Conservation (phyloP, 2,329 filamentous ascomycete genomes). For the Arthrocladium fulminans region DNA sequence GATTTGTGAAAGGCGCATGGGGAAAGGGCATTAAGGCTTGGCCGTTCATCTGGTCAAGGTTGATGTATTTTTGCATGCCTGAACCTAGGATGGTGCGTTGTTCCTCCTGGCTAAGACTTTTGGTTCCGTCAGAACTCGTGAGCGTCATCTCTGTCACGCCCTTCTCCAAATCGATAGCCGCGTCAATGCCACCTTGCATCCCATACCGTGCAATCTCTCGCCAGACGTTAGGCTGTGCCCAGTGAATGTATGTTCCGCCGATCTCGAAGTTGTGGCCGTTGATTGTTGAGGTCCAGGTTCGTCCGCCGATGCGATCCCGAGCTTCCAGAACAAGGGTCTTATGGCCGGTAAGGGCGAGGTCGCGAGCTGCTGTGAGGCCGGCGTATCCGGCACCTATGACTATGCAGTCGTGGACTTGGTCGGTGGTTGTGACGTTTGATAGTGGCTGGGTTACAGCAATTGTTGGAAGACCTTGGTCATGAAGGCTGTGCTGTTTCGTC, state of each 20-base stretch:
- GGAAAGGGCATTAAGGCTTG: conserved; percentile 29
- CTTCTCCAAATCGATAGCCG: not conserved
- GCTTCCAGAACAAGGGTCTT: conserved; percentile 16
- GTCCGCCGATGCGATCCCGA: conserved; percentile 19
- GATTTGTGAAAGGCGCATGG: not conserved
- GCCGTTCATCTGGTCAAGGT: not conserved
- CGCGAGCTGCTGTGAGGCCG: conserved; percentile 30
- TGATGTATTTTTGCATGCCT: not conserved
- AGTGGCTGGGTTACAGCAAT: conserved; percentile 15
- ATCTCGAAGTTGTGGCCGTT: conserved; percentile 39
- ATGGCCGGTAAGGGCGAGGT: conserved; percentile 12
- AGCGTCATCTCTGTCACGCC: not conserved
- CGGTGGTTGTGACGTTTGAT: conserved; percentile 13
- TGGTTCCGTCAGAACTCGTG: not conserved
- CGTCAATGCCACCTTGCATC: not conserved
- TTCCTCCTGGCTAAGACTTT: not conserved
- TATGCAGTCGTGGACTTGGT: conserved; percentile 31
- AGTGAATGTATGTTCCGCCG: conserved; percentile 43
- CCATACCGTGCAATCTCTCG: conserved; percentile 25
- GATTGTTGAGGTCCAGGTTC: conserved; percentile 38
- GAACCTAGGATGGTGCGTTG: not conserved
- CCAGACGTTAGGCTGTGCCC: conserved; percentile 37
- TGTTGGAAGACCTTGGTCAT: conserved; percentile 18
- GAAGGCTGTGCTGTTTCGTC: conserved; percentile 20
- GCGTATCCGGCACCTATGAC: conserved; percentile 40